Percentiles rank a stretch among this genome's conserved stretches.
Conservation (phyloP, 352 stramenopile genomes). For the Phytophthora niederhauseri region DNA sequence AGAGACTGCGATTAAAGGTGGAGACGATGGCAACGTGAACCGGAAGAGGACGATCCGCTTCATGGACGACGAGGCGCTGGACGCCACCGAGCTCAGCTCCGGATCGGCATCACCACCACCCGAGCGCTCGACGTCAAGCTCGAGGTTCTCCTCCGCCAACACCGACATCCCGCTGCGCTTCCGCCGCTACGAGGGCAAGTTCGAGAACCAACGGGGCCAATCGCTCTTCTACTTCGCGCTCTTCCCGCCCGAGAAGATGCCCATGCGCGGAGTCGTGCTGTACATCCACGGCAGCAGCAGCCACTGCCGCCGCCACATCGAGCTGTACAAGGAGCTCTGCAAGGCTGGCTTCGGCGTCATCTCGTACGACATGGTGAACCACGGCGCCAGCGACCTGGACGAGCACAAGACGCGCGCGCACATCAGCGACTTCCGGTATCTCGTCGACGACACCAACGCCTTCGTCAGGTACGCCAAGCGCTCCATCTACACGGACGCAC, state of each 20-base stretch:
- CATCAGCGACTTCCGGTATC: conserved; percentile 43
- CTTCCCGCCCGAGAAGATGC: conserved; percentile 33
- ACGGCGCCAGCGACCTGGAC: conserved; percentile 55
- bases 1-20: background rate
- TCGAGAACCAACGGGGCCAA: conserved; percentile 44
- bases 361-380: conserved; percentile 53
- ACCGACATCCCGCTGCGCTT: conserved; percentile 33
- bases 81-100: conserved; percentile 21
- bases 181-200: conserved; percentile 42
- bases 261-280: conserved; percentile 52
- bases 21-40: conserved; percentile 5
- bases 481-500: conserved; percentile 35
- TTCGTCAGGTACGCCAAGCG: conserved; percentile 50
- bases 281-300: conserved; percentile 53
- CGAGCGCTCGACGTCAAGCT: conserved; percentile 14
- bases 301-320: conserved; percentile 50
- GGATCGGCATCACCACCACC: conserved; percentile 9
- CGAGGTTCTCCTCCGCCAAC: conserved; percentile 8
- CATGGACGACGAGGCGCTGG: conserved; percentile 23
- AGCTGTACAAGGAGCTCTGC: conserved; percentile 51
- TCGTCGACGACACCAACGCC: conserved; percentile 59
- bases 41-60: conserved; percentile 30
- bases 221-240: conserved; percentile 51
- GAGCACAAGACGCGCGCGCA: conserved; percentile 43
- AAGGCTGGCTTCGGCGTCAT: conserved; percentile 50